Conservation (phyloP, 106 monocot genomes). For the Vanilla planifolia region DNA sequence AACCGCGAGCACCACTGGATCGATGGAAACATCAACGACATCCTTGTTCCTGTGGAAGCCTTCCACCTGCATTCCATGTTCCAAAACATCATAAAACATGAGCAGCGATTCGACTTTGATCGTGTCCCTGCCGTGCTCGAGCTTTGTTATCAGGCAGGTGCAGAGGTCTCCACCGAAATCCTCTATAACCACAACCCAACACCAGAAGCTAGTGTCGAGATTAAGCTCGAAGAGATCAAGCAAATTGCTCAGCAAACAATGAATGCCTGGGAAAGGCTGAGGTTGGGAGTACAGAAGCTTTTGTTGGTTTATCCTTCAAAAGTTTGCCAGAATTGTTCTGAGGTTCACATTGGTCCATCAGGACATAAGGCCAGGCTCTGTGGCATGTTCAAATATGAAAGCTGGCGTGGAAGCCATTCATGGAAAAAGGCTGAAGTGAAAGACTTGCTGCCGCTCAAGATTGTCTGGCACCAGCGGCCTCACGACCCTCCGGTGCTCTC, state of each 20-base stretch:
- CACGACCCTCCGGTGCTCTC: constrained; percentile 62
- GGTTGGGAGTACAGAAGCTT: constrained; percentile 62
- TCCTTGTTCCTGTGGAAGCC: constrained; percentile 58
- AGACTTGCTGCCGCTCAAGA: constrained; percentile 60
- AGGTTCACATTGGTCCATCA: constrained; percentile 81
- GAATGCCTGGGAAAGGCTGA: constrained; percentile 72
- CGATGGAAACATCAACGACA: constrained; percentile 38
- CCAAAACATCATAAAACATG: constrained; percentile 65
- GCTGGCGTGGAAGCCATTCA: constrained; percentile 59
- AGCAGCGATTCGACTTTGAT: constrained; percentile 63
- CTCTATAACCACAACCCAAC: constrained; percentile 3
- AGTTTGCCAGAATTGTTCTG: constrained; percentile 69
- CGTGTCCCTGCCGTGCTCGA: constrained; percentile 71
- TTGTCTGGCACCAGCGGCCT: constrained; percentile 77
- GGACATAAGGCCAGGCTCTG: constrained; percentile 79
- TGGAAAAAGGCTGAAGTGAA: constrained; percentile 80
- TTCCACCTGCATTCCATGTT: constrained; percentile 66
- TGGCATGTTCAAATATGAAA: constrained; percentile 70
- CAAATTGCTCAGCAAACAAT: constrained; percentile 35
- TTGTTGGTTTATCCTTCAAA: constrained; percentile 68
- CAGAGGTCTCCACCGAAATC: constrained; percentile 30
- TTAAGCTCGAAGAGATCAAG: neutral
- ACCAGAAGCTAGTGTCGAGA: neutral
- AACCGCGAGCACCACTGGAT: constrained; percentile 49
- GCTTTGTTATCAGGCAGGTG: constrained; percentile 84